phyloP scores from a whole-genome alignment of 495 filamentous ascomycete genomes.

The Penicillium silybi region DNA sequence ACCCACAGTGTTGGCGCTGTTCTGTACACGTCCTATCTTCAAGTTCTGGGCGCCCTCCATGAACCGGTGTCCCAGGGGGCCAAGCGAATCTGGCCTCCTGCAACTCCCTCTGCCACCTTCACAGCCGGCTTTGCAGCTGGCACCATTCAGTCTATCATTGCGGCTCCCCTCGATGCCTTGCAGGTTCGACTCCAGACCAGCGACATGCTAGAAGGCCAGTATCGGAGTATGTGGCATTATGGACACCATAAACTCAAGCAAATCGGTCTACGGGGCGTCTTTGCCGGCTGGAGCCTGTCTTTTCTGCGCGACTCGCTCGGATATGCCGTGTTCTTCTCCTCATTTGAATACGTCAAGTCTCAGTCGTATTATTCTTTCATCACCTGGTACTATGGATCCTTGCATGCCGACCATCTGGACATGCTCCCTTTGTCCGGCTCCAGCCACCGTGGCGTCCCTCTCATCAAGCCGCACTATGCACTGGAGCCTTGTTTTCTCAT shows the following conservation, averaged over 20 bases:
- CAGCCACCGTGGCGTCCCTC: slow-evolving; percentile 36
- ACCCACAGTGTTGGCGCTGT: slow-evolving; percentile 66
- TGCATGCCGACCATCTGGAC: slow-evolving; percentile 32
- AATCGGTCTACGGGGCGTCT: slow-evolving; percentile 77
- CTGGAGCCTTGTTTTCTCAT: slow-evolving; percentile 80
- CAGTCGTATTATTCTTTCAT: slow-evolving; percentile 81
- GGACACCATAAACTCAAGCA: slow-evolving; percentile 65
- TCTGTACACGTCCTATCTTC: slow-evolving; percentile 84
- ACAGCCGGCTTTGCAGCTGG: slow-evolving; percentile 75
- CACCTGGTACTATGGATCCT: slow-evolving; percentile 68
- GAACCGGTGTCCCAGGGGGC: slow-evolving; percentile 63
- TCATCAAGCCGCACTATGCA: slow-evolving; percentile 79
- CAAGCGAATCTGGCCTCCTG: slow-evolving; percentile 73
- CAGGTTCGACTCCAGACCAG: slow-evolving; percentile 72
- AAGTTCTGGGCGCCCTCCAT: slow-evolving; percentile 68
- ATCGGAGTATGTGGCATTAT: slow-evolving; percentile 81
- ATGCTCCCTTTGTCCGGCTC: slow-evolving; percentile 15
- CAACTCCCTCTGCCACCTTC: slow-evolving; percentile 61
- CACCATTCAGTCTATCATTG: slow-evolving; percentile 71
- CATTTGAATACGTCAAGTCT: slow-evolving; percentile 83
- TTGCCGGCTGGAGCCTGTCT: slow-evolving; percentile 75
- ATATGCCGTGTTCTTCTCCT: slow-evolving; percentile 77
- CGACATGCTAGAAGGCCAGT: slow-evolving; percentile 63
- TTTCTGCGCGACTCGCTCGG: slow-evolving; percentile 80
- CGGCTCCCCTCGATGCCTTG: slow-evolving; percentile 84